Percentiles rank a stretch among this genome's conserved stretches.
phyloP scores from a whole-genome alignment of 2,329 filamentous ascomycete genomes.

The Monilinia fructigena region DNA sequence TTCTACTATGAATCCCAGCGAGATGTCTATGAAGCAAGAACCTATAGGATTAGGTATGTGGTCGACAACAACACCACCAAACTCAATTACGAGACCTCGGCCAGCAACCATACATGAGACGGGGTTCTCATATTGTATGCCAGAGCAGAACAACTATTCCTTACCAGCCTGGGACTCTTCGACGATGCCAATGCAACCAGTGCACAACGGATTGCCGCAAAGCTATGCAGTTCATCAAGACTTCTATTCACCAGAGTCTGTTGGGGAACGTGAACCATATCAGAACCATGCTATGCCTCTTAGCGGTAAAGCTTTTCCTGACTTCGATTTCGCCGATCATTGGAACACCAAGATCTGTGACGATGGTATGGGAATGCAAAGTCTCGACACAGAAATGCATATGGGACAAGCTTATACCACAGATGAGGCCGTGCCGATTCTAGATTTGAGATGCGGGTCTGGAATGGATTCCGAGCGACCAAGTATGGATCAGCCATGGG shows the following conservation, averaged over 20 bases:
- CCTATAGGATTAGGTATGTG: slow-evolving; percentile 51
- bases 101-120: slow-evolving; percentile 59
- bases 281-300: slow-evolving; percentile 26
- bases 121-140: slow-evolving; percentile 58
- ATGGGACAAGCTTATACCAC: slow-evolving; percentile 63
- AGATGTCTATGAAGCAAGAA: slow-evolving; percentile 51
- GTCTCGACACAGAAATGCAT: slow-evolving; percentile 55
- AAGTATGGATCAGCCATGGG: slow-evolving; percentile 52
- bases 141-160: slow-evolving; percentile 50
- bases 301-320: slow-evolving; percentile 21
- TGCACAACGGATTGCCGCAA: slow-evolving; percentile 49
- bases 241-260: slow-evolving; percentile 51
- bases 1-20: slow-evolving; percentile 52
- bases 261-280: slow-evolving; percentile 49
- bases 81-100: slow-evolving; percentile 47
- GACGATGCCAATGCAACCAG: slow-evolving; percentile 47
- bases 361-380: slow-evolving; percentile 55
- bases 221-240: slow-evolving; percentile 59
- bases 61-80: slow-evolving; percentile 53
- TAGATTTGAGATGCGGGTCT: slow-evolving; percentile 53
- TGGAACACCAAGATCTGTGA: slow-evolving; percentile 59
- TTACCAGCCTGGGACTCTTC: slow-evolving; percentile 59
- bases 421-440: slow-evolving; percentile 61
- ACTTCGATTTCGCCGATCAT: slow-evolving; percentile 40
- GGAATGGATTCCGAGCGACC: slow-evolving; percentile 52